phyloP scores from a whole-genome alignment of 345 rosid species.

The Hibiscus tridactylites region DNA sequence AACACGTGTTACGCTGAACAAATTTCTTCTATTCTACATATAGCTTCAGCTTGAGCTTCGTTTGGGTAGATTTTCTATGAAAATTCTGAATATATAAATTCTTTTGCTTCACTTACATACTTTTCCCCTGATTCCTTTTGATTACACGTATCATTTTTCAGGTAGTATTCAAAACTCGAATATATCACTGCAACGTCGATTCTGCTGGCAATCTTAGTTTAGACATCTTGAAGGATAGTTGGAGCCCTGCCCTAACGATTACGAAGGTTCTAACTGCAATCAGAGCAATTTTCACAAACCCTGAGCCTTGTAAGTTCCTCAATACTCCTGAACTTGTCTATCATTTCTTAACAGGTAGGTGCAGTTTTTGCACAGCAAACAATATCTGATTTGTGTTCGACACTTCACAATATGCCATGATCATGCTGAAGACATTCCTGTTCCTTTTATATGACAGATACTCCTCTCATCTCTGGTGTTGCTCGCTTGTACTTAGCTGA shows the following conservation, averaged over 20 bases:
- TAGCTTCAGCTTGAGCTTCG: background rate
- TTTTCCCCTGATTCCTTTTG: constrained; percentile 10
- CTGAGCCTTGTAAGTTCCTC: constrained; percentile 54
- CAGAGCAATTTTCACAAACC: constrained; percentile 68
- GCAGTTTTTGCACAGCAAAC: background rate
- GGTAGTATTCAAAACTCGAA: constrained; percentile 82
- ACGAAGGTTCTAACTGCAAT: constrained; percentile 69
- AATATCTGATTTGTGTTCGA: background rate
- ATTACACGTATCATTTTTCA: constrained; percentile 23
- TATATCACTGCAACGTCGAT: constrained; percentile 89
- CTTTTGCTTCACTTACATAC: background rate
- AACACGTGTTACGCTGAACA: background rate
- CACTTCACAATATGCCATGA: background rate
- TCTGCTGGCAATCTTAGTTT: constrained; percentile 55
- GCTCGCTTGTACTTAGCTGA: constrained; percentile 69
- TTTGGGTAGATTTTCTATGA: background rate
- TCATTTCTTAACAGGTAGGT: background rate
- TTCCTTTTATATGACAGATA: constrained; percentile 35
- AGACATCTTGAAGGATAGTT: constrained; percentile 67
- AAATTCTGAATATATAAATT: background rate
- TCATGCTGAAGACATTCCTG: background rate
- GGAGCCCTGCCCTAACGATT: constrained; percentile 94
- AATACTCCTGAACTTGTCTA: background rate
- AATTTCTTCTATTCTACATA: background rate
- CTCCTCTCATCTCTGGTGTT: constrained; percentile 49